Conservation (phyloP, 1,284 basidiomycete genomes). For the Exobasidium rhododendri region DNA sequence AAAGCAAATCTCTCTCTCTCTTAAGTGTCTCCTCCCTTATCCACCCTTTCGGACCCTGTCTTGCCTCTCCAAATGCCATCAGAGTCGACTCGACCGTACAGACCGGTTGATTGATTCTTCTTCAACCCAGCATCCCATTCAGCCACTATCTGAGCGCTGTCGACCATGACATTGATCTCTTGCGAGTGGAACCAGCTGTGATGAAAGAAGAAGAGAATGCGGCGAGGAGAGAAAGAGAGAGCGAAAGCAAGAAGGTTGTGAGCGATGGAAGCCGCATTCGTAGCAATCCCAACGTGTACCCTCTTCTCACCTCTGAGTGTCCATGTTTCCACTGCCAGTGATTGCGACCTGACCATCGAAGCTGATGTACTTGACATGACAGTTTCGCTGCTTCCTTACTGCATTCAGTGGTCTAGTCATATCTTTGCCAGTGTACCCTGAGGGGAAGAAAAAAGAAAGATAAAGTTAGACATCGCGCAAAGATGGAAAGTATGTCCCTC, state of each 20-base stretch:
- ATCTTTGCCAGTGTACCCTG: constrained; percentile 63
- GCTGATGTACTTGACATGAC: constrained; percentile 67
- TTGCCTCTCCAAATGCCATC: constrained; percentile 70
- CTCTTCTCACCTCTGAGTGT: constrained; percentile 38
- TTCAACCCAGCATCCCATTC: constrained; percentile 68
- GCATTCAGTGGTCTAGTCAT: constrained; percentile 71
- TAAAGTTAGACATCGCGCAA: not conserved
- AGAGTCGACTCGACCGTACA: constrained; percentile 64
- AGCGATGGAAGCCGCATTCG: not conserved
- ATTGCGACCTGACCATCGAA: constrained; percentile 71
- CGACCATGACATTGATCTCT: constrained; percentile 74
- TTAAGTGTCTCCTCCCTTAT: constrained; percentile 29
- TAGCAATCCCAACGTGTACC: too few relatives aligned
- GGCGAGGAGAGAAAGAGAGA: constrained; percentile 54
- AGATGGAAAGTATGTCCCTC: constrained; percentile 28
- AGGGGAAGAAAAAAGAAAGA: not conserved
- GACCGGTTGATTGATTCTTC: constrained; percentile 69
- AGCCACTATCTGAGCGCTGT: constrained; percentile 63
- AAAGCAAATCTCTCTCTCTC: too few relatives aligned
- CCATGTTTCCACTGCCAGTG: constrained; percentile 67
- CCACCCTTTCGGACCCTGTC: constrained; percentile 48
- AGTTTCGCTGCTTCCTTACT: constrained; percentile 70
- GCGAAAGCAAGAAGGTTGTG: constrained; percentile 15
- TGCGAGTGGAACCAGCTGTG: constrained; percentile 71
- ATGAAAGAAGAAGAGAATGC: too few relatives aligned